Evolutionary conservation across 805 yeast species (phyloP).

Genomic region (Wickerhamomyces bisporus): DNA sequence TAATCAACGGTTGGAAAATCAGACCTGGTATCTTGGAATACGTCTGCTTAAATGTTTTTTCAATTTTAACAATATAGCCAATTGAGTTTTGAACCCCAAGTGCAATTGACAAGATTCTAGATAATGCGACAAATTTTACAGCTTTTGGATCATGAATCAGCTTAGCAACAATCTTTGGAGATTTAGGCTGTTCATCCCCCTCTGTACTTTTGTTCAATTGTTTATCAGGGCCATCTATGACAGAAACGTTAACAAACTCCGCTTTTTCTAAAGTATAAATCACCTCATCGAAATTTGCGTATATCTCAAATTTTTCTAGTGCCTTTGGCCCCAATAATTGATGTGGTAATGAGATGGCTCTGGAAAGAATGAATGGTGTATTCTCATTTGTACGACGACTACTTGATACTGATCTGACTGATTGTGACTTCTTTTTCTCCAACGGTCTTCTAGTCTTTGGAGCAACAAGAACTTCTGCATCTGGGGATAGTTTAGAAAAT

Average conservation of each 20-base stretch:
- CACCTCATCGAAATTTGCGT: slow-evolving; percentile 37
- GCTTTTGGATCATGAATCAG: slow-evolving; percentile 34
- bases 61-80: slow-evolving; percentile 52
- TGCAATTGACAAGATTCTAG: slow-evolving; percentile 49
- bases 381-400: slow-evolving; percentile 18
- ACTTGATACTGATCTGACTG: slow-evolving; percentile 20
- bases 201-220: slow-evolving; percentile 5
- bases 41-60: slow-evolving; percentile 32
- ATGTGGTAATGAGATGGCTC: slow-evolving; percentile 58
- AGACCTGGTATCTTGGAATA: slow-evolving; percentile 33
- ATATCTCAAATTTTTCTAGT: slow-evolving; percentile 35
- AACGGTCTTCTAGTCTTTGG: slow-evolving; percentile 46
- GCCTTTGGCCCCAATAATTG: slow-evolving; percentile 24
- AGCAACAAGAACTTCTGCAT: slow-evolving; percentile 70
- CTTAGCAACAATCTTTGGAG: slow-evolving; percentile 40
- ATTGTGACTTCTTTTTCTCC: slow-evolving; percentile 19
- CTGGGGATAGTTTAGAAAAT: slow-evolving; percentile 52
- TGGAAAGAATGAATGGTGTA: slow-evolving; percentile 36
- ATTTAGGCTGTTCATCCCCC: slow-evolving; percentile 7
- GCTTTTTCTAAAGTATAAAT: slow-evolving; percentile 29
- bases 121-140: slow-evolving; percentile 43
- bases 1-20: slow-evolving; percentile 50
- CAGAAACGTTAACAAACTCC: slow-evolving; percentile 45
- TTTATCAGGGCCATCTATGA: slow-evolving; percentile 47
- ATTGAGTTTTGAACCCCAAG: slow-evolving; percentile 44